Base-by-base conservation (phyloP, 2,329 filamentous ascomycete species). In the Didymella sp. region DNA sequence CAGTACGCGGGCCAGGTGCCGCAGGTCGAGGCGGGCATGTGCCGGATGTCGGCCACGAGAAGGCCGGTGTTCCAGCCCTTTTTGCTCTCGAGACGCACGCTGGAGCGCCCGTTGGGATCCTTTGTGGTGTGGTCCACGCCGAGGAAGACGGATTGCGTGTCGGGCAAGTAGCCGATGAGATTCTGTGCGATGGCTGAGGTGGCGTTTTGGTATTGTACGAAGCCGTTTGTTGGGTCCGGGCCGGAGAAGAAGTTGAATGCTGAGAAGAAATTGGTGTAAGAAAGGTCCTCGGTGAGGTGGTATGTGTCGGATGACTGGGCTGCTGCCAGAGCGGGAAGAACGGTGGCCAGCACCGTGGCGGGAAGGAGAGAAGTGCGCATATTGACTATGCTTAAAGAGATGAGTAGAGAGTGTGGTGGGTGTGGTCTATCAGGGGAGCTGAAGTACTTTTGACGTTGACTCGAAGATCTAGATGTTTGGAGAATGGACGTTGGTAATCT, bases 251-350 rank as follows among this genome's bases (percentile, higher is more conserved):
- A 70, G 38, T 69, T 56, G 59, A 76, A 75, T 37, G 62, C 58
- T 3, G 58, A 22, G 60, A 75, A 74, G 63, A 76, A 74, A 47
- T 71, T 71, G n/a, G 59, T 59, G 59, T 69, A 65, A 9, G 64
- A 65, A 6, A 73, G 63, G 51, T 73, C 68, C 46, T 69, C 62
- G 6, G 63, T 15, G 4, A 38, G 12, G 22, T 38, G 35, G 9
- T 38, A 38, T 22, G 35, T 38, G 19, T 21, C 35, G 19, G 35
- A 13, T 5, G 11, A 9, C 19, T 38, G 35, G 4, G 35, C 35
- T 38, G 35, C 35, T 38, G 35, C 35, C 9, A 22, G 19, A 13
- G 19, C 19, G 17, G 35, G 35, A 21, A 37, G n/a, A 11, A 19
- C 11, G 33, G 33, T 37, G 33, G 33, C 33, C 33, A 37, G 33